Percentiles rank a stretch among this genome's conserved stretches.
These are phyloP conservation scores for Trichophyton simii DNA, from an alignment of 2,329 filamentous ascomycete genomes.

Conservation along the genomic window DNA sequence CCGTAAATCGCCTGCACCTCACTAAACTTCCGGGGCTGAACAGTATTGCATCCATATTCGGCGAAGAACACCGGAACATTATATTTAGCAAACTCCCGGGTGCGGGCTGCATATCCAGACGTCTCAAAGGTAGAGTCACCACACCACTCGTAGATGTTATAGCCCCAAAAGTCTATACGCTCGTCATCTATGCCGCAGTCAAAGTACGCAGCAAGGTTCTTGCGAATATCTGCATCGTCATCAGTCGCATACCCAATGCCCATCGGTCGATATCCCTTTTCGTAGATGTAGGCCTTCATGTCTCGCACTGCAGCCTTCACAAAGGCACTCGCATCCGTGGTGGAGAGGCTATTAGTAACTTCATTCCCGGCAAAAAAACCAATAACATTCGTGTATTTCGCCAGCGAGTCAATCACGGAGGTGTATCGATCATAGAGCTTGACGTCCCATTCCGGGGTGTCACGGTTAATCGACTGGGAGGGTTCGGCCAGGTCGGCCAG, in stretches of 20 bases:
- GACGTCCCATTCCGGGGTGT: constrained; percentile 66
- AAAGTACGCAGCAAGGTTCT: constrained; percentile 79
- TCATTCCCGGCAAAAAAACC: constrained; percentile 99
- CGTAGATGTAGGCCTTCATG: constrained; percentile 84
- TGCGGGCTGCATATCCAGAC: constrained; percentile 73
- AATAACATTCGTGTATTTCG: constrained; percentile 77
- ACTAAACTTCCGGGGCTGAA: constrained; percentile 61
- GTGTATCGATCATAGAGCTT: constrained; percentile 71
- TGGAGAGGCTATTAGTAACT: constrained; percentile 77
- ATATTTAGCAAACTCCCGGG: constrained; percentile 76
- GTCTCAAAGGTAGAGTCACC: constrained; percentile 62
- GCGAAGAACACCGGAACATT: constrained; percentile 95
- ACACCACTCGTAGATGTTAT: constrained; percentile 99
- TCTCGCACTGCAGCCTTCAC: constrained; percentile 97
- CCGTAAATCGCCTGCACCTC: constrained; percentile 77
- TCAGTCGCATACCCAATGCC: constrained; percentile 94
- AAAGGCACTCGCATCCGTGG: constrained; percentile 80
- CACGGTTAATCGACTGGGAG: constrained; percentile 68
- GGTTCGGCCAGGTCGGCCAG: constrained; percentile 84
- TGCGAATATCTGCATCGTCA: constrained; percentile 74
- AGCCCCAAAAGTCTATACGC: constrained; percentile 94
- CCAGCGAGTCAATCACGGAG: constrained; percentile 65
- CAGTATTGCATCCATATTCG: constrained; percentile 89
- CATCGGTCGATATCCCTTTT: constrained; percentile 61
- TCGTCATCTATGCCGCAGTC: constrained; percentile 55